These are phyloP conservation scores for Clavispora santaluciae DNA, from an alignment of 805 yeast species.

Conservation along the genomic window DNA sequence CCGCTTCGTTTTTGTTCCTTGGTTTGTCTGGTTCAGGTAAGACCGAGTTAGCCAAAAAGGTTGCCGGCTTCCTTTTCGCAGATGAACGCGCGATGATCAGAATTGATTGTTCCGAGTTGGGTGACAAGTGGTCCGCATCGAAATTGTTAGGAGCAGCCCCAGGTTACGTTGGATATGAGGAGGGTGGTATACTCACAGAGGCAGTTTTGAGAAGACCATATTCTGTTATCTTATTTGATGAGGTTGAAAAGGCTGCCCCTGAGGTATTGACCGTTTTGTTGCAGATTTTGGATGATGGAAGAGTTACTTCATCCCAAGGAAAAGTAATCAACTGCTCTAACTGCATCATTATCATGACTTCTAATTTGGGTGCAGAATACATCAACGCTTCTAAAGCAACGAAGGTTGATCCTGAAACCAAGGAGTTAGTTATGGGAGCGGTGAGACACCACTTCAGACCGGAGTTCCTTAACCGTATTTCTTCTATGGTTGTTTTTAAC, in stretches of 20 bases:
- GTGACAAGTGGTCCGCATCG: conserved; percentile 93
- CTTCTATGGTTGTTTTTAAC: conserved; percentile 90
- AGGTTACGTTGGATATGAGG: conserved; percentile 91
- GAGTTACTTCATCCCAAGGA: conserved; percentile 92
- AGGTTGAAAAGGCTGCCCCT: conserved; percentile 98
- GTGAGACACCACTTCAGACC: conserved; percentile 93
- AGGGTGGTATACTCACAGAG: conserved; percentile 94
- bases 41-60: conserved; percentile 94
- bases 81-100: conserved; percentile 97
- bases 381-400: conserved; percentile 64
- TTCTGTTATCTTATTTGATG: conserved; percentile 94
- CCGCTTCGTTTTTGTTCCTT: conserved; percentile 89
- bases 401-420: conserved; percentile 63
- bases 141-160: conserved; percentile 96
- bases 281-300: conserved; percentile 94
- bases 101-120: conserved; percentile 94
- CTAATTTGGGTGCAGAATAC: conserved; percentile 92
- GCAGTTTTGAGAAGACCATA: conserved; percentile 89
- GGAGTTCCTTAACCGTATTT: conserved; percentile 93
- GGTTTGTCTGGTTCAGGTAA: conserved; percentile 98
- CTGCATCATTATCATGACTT: conserved; percentile 91
- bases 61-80: conserved; percentile 92
- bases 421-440: conserved; percentile 73
- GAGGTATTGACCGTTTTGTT: conserved; percentile 89
- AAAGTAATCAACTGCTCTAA: conserved; percentile 91